Evolutionary conservation across 345 rosid species (phyloP).

Genomic region (Iberis pinnata): DNA sequence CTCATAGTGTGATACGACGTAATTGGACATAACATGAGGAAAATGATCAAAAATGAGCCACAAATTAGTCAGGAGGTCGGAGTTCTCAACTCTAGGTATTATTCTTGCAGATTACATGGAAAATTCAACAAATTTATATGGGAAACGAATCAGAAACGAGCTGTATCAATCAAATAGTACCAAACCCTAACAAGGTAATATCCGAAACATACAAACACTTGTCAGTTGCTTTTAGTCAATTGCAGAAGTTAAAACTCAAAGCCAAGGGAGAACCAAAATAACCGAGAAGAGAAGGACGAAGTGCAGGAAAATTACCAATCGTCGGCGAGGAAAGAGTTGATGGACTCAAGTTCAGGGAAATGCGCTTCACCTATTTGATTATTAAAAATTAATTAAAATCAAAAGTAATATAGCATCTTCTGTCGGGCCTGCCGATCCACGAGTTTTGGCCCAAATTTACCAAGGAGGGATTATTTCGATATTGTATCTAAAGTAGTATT

Average conservation of each 20-base stretch:
- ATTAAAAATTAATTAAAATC: background rate
- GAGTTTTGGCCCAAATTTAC: conserved; percentile 19
- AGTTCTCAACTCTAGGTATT: conserved; percentile 15
- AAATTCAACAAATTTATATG: background rate
- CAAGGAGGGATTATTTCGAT: too few species aligned
- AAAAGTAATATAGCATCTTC: background rate
- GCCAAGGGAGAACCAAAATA: background rate
- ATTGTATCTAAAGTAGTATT: too few species aligned
- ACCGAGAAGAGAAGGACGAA: conserved; percentile 2
- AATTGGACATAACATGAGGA: background rate
- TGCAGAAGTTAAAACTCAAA: background rate
- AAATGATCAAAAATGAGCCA: background rate
- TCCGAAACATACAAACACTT: background rate
- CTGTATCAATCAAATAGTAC: conserved; percentile 11
- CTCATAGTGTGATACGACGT: background rate
- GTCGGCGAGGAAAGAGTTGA: conserved; percentile 20
- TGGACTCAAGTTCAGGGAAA: conserved; percentile 5
- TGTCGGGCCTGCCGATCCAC: conserved; percentile 9
- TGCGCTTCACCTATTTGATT: conserved; percentile 16
- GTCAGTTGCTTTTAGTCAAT: background rate
- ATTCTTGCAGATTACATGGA: conserved; percentile 6
- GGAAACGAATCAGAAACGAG: background rate
- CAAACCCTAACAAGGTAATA: conserved; percentile 28
- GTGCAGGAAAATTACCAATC: conserved; percentile 21
- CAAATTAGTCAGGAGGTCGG: conserved; percentile 6